phyloP scores from a whole-genome alignment of 116 monocot genomes.

The Phalaenopsis hybrid region DNA sequence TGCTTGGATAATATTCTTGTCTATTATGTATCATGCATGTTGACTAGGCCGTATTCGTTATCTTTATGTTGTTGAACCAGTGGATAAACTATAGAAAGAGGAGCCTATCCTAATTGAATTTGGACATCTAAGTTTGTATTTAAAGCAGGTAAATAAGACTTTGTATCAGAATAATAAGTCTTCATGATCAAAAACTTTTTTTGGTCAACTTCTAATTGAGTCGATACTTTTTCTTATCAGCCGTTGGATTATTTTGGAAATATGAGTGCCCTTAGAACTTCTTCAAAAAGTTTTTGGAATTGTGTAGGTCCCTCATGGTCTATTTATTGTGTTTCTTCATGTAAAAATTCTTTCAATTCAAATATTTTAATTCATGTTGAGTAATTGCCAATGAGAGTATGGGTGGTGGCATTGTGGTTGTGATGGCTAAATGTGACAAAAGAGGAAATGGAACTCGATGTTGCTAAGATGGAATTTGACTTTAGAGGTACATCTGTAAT shows the following conservation, averaged over 20 bases:
- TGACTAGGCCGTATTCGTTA: background rate
- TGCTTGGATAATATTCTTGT: too few relatives aligned
- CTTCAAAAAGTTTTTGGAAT: too few relatives aligned
- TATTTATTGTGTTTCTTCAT: too few relatives aligned
- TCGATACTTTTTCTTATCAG: too few relatives aligned
- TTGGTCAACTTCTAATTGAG: too few relatives aligned
- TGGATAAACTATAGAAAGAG: background rate
- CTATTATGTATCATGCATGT: background rate
- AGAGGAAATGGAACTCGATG: conserved; percentile 84
- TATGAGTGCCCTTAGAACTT: too few relatives aligned
- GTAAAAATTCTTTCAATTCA: background rate
- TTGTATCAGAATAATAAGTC: background rate
- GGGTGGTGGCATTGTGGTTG: conserved; percentile 63
- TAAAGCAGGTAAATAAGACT: background rate
- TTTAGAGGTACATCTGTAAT: conserved; percentile 78
- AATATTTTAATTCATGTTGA: background rate
- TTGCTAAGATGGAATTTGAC: conserved; percentile 82
- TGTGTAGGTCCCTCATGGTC: too few relatives aligned
- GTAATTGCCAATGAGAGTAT: conserved; percentile 67
- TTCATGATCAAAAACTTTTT: background rate
- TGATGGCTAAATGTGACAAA: conserved; percentile 80
- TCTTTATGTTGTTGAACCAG: background rate
- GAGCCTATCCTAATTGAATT: background rate
- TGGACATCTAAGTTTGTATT: background rate
- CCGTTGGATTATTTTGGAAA: too few relatives aligned